phyloP scores from a whole-genome alignment of 306 rosid species.

The Vigna reflexopilosa region DNA sequence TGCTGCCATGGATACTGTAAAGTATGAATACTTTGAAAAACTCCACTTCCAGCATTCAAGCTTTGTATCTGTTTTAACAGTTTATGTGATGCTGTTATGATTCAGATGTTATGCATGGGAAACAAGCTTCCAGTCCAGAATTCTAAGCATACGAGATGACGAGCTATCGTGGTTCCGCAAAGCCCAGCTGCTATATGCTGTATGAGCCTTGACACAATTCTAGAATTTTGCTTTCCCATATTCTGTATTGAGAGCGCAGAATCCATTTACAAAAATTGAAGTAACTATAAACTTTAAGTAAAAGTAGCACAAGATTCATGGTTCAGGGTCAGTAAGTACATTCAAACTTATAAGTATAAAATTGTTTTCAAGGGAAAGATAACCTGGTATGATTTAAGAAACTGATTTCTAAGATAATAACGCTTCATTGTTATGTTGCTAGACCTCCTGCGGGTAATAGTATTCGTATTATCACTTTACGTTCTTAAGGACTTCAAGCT shows the following conservation, averaged over 20 bases:
- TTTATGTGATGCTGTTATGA: constrained; percentile 46
- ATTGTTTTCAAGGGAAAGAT: constrained; percentile 26
- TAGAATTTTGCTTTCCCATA: constrained; percentile 3
- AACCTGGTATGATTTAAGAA: neutral
- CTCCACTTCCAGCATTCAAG: neutral
- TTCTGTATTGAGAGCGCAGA: constrained; percentile 1
- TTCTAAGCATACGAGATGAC: constrained; percentile 67
- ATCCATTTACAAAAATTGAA: constrained; percentile 22
- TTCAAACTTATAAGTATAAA: constrained; percentile 2
- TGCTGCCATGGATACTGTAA: constrained; percentile 88
- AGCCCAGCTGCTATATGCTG: constrained; percentile 79
- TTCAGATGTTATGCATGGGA: constrained; percentile 96
- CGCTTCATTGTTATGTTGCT: neutral
- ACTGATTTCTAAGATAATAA: neutral
- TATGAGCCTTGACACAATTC: constrained; percentile 49
- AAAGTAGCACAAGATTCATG: constrained; percentile 14
- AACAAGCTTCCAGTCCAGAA: constrained; percentile 75
- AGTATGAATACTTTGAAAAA: constrained; percentile 58
- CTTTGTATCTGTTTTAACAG: constrained; percentile 22
- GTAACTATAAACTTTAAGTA: constrained; percentile 10
- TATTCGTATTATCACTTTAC: neutral
- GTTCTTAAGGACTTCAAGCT: neutral
- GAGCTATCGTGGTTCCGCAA: constrained; percentile 76
- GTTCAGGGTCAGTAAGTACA: neutral
- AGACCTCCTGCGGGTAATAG: neutral